phyloP scores from a whole-genome alignment of 768 basidiomycete species.

The Agrocybe praecox region DNA sequence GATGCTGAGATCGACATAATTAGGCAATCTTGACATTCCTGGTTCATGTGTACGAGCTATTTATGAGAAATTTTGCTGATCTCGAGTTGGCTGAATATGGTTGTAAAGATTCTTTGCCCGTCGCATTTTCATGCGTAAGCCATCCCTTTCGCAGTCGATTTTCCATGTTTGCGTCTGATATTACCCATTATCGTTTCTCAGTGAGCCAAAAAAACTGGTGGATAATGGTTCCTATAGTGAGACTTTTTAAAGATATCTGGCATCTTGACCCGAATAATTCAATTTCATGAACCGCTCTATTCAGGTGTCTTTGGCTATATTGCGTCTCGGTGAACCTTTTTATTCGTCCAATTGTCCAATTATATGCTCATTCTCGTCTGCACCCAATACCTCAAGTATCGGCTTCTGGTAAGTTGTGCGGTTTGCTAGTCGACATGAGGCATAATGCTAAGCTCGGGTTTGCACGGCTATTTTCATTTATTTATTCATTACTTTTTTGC shows the following conservation, averaged over 20 bases:
- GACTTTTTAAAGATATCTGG: background rate
- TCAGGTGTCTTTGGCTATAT: conserved; percentile 25
- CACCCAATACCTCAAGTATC: conserved; percentile 18
- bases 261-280: background rate
- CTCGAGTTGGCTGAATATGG: background rate
- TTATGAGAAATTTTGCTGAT: background rate
- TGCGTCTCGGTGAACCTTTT: conserved; percentile 22
- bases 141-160: background rate
- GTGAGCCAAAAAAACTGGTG: conserved; percentile 39
- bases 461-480: background rate
- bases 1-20: background rate
- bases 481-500: no score
- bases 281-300: background rate
- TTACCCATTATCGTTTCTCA: conserved; percentile 10
- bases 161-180: background rate
- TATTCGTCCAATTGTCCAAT: background rate
- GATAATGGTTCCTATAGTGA: conserved; percentile 32
- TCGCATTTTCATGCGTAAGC: conserved; percentile 40
- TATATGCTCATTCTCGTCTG: background rate
- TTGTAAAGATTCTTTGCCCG: conserved; percentile 35
- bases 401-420: conserved; percentile 27
- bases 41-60: conserved; percentile 25
- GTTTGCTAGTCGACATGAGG: no score
- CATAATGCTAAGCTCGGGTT: background rate
- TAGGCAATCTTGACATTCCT: conserved; percentile 33